phyloP scores from a whole-genome alignment of 2,329 filamentous ascomycete species.

The Hirsutella rhossiliensis region DNA sequence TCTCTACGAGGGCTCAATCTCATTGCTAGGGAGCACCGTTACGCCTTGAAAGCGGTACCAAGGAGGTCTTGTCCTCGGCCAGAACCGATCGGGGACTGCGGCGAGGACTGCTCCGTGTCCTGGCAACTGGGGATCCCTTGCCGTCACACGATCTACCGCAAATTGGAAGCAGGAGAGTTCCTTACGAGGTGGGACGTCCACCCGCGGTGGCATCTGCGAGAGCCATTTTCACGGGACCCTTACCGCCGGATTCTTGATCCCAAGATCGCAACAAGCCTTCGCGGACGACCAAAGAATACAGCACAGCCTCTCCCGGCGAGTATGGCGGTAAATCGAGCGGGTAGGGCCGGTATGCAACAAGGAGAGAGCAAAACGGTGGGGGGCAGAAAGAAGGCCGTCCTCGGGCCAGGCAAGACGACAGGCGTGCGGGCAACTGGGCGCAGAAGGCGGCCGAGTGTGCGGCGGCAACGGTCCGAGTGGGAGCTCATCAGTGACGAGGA shows the following conservation, averaged over 20 bases:
- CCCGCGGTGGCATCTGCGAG: background rate
- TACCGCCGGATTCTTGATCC: constrained; percentile 3
- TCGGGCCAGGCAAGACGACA: no score
- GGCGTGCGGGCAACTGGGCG: no score
- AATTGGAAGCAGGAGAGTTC: background rate
- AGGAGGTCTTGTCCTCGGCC: constrained; percentile 1
- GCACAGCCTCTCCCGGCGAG: background rate
- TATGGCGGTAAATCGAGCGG: background rate
- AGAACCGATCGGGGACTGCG: constrained; percentile 1
- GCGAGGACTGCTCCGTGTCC: background rate
- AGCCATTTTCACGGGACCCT: background rate
- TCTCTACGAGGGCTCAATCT: background rate
- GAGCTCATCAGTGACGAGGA: no score
- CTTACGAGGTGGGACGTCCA: background rate
- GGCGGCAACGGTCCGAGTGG: no score
- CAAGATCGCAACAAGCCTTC: no score
- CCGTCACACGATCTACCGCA: no score
- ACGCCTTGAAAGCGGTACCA: background rate
- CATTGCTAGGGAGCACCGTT: background rate
- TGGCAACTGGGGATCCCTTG: no score
- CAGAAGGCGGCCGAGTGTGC: no score
- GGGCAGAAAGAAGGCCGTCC: no score
- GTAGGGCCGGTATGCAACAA: no score
- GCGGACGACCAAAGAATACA: no score
- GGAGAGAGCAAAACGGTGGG: no score